Evolutionary conservation across 441 rosid species (phyloP).

Genomic region (Cnidoscolus chayamansa): DNA sequence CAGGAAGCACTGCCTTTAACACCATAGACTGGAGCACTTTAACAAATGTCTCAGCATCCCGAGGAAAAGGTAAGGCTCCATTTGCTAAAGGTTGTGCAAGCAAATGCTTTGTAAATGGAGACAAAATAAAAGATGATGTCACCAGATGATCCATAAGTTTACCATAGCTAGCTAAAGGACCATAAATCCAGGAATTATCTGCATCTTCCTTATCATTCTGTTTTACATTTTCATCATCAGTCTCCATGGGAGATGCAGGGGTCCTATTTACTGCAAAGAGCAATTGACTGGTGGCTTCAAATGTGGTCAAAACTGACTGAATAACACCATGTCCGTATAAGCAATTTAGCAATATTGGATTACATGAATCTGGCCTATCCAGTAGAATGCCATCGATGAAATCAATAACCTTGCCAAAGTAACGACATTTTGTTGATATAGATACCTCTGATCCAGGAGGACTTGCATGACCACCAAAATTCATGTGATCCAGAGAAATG

Average conservation of each 20-base stretch:
- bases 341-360: conserved; percentile 80
- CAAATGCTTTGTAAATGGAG: conserved; percentile 85
- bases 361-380: conserved; percentile 93
- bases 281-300: conserved; percentile 94
- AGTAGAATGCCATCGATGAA: conserved; percentile 83
- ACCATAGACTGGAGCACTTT: conserved; percentile 94
- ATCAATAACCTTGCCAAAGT: conserved; percentile 92
- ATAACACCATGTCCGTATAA: conserved; percentile 80
- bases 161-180: conserved; percentile 89
- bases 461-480: conserved; percentile 64
- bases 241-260: conserved; percentile 90
- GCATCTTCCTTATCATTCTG: conserved; percentile 65
- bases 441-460: conserved; percentile 57
- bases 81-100: conserved; percentile 72
- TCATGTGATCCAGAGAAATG: conserved; percentile 74
- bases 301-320: conserved; percentile 84
- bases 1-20: conserved; percentile 89
- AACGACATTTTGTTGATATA: conserved; percentile 83
- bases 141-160: conserved; percentile 96
- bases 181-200: conserved; percentile 84
- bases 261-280: conserved; percentile 67
- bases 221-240: conserved; percentile 69
- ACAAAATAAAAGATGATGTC: conserved; percentile 83
- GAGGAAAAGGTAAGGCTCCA: conserved; percentile 68
- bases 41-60: conserved; percentile 89